Base-by-base conservation (phyloP, 495 filamentous ascomycete species). In the Penicillium nucicola region DNA sequence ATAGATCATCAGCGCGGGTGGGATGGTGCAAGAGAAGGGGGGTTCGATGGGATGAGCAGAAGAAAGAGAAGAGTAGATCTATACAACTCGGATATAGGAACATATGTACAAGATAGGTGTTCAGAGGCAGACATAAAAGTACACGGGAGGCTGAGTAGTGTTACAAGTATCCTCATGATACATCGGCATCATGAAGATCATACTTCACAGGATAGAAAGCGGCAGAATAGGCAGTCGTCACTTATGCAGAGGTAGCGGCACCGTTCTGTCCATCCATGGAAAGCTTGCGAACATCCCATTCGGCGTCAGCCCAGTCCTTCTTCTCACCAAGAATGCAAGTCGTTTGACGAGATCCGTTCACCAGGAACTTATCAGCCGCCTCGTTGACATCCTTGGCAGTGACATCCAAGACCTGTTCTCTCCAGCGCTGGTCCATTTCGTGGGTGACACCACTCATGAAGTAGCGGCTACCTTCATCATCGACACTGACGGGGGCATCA, bases 401-500 rank as follows among this genome's bases (percentile, higher is more conserved):
- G 43, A 97, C 92, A 66, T 95, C 92, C 13, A 98, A 77, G 34
- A 97, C 78, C 53, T 88, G 84, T 62, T 95, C 88, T 62, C 95
- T 81, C 63, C 89, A 84, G 55, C 73, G 79, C 65, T 97, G 92
- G 56, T 86, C 82, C 92, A 97, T 96, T 50, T 90, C 89, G 43
- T 92, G 82, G 25, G 86, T 87, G 42, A 98, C 79, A 17, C 89
- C 88, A 50, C 83, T 87, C 68, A 93, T 71, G 70, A 98, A 98
- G 50, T 85, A 80, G 31, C 78, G 75, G 80, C 95, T 84, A 22
- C 93, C 93, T 55, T 97, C 92, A 30, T 87, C 77, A 61, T 84
- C 90, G n/a, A 97, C 90, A 45, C 85, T 85, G 48, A 86, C 73
- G 2, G 93, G 93, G 2, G 92, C 92, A 71, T 98, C 93, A n/a